These are phyloP conservation scores for Pestalotiopsis sp. DNA, from an alignment of 2,329 filamentous ascomycete genomes.

Conservation along the genomic window DNA sequence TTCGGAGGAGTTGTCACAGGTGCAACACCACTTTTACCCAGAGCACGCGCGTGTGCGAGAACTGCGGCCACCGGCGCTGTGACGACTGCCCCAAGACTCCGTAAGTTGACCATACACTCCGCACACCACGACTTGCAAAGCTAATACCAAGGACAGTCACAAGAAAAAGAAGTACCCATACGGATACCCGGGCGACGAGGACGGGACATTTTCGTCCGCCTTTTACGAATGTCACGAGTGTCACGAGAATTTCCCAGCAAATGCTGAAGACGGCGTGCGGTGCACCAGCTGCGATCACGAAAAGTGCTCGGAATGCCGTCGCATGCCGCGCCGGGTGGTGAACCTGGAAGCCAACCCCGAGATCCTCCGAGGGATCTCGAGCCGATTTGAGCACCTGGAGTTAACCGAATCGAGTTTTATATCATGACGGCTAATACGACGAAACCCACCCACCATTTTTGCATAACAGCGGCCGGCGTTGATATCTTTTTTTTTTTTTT, in stretches of 20 bases:
- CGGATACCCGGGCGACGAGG: slow-evolving; percentile 70
- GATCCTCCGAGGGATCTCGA: slow-evolving; percentile 6
- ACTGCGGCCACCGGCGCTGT: slow-evolving; percentile 75
- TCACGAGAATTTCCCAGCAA: slow-evolving; percentile 56
- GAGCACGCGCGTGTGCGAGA: slow-evolving; percentile 62
- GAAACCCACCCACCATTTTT: not conserved
- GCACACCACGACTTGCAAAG: not conserved
- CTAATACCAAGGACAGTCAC: slow-evolving; percentile 42
- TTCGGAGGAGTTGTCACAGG: slow-evolving; percentile 76
- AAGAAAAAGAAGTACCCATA: slow-evolving; percentile 71
- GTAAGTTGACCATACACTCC: slow-evolving; percentile 49
- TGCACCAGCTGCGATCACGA: slow-evolving; percentile 65
- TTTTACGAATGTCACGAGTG: slow-evolving; percentile 67
- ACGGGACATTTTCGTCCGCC: slow-evolving; percentile 52
- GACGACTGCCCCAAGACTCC: slow-evolving; percentile 81
- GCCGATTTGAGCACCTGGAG: slow-evolving; percentile 13
- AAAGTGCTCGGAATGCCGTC: slow-evolving; percentile 61
- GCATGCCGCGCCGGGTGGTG: slow-evolving; percentile 61
- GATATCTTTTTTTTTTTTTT: not conserved
- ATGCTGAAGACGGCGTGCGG: slow-evolving; percentile 51
- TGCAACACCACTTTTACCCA: slow-evolving; percentile 66
- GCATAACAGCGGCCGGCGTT: slow-evolving; percentile 2
- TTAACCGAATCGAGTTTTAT: not conserved
- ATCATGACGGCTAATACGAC: not conserved
- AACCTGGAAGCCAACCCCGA: slow-evolving; percentile 2